Evolutionary conservation across 192 early-diverging fungal species (phyloP), one percentile per base, ranked within the genome.

Genomic region (Thamnidium elegans): DNA sequence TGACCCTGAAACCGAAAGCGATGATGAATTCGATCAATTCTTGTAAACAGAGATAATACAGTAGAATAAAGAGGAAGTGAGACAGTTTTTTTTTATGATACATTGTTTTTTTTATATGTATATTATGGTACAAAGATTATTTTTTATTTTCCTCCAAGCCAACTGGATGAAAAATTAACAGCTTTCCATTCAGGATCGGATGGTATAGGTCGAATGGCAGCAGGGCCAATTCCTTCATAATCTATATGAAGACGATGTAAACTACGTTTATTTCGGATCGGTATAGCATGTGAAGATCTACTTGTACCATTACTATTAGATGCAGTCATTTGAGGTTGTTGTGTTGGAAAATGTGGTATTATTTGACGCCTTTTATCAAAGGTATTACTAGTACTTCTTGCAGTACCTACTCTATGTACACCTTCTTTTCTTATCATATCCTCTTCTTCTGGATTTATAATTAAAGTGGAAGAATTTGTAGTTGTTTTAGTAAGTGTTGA

Each of bases 1-100:
- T 2, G 78, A 73, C 20, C 56, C 61, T 7, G 67, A 70, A 19
- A 43, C 50, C 0, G 66, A 66, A 45, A 55, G 65, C 21, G 56
- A 63, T 23, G 77, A 75, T 10, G 75, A 62, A 0, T 59, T 26
- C 3, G 56, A 59, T 26, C 42, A 56, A 48, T 48, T 13, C 14
- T 48, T 15, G 46, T 45, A 45, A 15, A 26, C 26, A n/a, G n/a
- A n/a, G n/a, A n/a, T n/a, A n/a, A n/a, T n/a, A n/a, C n/a, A n/a
- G n/a, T 26, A 26, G 26, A 26, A 26, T 26, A 26, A 26, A 26
- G 26, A 26, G n/a, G n/a, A n/a, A n/a, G n/a, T n/a, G n/a, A n/a
- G n/a, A 26, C 3, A 2, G 26, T 26, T 26, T 26, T 26, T 26
- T 26, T 26, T 26, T 26, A 2, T 26, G 26, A 26, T 26, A 3